A percentile compares a stretch with the other conserved stretches of the same genome.
Conservation (phyloP, 441 rosid genomes). For the Adansonia grandidieri region DNA sequence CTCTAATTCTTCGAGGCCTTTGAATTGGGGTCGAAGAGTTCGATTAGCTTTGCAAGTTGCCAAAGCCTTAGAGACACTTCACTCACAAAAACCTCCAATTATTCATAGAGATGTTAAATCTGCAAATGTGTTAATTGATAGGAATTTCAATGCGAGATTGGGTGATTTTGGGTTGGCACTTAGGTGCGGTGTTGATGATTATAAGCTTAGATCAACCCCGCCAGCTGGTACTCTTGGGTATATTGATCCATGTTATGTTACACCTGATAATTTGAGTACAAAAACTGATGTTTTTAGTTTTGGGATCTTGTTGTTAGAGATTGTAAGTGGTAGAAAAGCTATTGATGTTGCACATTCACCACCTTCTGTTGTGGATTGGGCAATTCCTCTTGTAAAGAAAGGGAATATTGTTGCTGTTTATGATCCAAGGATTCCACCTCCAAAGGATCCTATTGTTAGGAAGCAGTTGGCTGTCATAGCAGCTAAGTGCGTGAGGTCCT, state of each 20-base stretch:
- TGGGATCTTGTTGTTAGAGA: constrained; percentile 93
- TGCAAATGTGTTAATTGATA: constrained; percentile 90
- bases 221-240: constrained; percentile 99
- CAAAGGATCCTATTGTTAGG: constrained; percentile 69
- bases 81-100: constrained; percentile 75
- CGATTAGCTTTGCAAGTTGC: constrained; percentile 83
- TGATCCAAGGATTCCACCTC: constrained; percentile 75
- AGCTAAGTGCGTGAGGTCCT: constrained; percentile 92
- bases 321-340: constrained; percentile 90
- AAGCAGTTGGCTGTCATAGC: constrained; percentile 86
- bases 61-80: constrained; percentile 74
- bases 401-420: constrained; percentile 78
- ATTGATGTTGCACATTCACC: constrained; percentile 92
- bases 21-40: constrained; percentile 83
- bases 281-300: constrained; percentile 96
- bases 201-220: constrained; percentile 82
- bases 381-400: constrained; percentile 86
- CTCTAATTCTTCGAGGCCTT: constrained; percentile 55
- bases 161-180: constrained; percentile 96
- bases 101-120: constrained; percentile 95
- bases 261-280: constrained; percentile 90
- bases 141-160: constrained; percentile 82
- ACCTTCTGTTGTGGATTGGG: constrained; percentile 93
- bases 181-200: constrained; percentile 79
- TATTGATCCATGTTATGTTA: constrained; percentile 92